Percentiles rank a stretch among this genome's conserved stretches.
Evolutionary conservation across 441 rosid genomes (phyloP).

Genomic region (Macaranga tanarius): DNA sequence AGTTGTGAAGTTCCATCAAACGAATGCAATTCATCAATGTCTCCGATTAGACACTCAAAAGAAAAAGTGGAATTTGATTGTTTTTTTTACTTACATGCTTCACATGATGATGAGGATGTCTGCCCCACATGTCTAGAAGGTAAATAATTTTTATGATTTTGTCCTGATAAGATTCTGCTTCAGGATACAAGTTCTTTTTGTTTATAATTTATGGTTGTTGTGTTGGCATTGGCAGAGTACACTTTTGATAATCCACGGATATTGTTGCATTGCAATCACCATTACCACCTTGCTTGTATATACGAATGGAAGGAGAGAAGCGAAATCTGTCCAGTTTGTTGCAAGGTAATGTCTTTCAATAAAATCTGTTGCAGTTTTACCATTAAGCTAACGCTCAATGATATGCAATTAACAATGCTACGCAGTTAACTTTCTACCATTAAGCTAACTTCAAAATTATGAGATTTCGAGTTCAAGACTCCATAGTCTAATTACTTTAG

Average conservation of each 20-base stretch:
- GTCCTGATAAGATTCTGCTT: too few species aligned
- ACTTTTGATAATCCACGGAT: conserved; percentile 47
- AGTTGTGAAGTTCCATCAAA: too few species aligned
- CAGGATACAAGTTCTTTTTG: conserved; percentile 10
- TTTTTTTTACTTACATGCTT: not conserved
- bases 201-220: not conserved
- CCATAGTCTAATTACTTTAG: too few species aligned
- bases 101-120: conserved; percentile 40
- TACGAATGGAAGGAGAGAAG: conserved; percentile 71
- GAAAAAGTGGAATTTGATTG: not conserved
- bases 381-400: too few species aligned
- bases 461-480: too few species aligned
- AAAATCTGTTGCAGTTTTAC: too few species aligned
- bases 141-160: too few species aligned
- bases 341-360: conserved; percentile 39
- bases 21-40: too few species aligned
- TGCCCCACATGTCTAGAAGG: conserved; percentile 61
- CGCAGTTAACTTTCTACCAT: too few species aligned
- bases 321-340: conserved; percentile 49
- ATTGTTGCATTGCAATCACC: conserved; percentile 42
- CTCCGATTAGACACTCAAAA: too few species aligned
- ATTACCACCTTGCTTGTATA: conserved; percentile 55
- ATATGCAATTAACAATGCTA: too few species aligned
- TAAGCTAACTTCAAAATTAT: too few species aligned
- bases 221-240: conserved; percentile 37